Evolutionary conservation across 1,139 yeast species (phyloP).

Genomic region (Pichia sp.): DNA sequence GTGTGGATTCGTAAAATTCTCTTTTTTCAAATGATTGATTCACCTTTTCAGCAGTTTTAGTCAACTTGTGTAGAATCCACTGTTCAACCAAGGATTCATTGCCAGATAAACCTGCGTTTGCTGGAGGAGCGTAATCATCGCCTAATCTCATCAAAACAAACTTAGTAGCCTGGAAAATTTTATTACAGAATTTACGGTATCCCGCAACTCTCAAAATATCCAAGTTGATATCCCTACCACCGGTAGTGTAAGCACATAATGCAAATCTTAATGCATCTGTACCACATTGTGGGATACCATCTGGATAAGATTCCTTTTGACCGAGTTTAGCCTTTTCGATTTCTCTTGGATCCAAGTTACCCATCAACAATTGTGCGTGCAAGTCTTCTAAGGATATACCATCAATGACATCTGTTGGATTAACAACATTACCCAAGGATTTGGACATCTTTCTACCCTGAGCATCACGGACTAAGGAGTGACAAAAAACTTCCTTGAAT

Average conservation of each 20-base stretch:
- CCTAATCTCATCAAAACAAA: constrained; percentile 93
- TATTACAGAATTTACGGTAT: constrained; percentile 98
- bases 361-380: constrained; percentile 70
- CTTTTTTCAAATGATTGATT: constrained; percentile 70
- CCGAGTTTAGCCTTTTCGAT: constrained; percentile 84
- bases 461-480: constrained; percentile 96
- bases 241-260: constrained; percentile 95
- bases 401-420: constrained; percentile 87
- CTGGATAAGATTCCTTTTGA: constrained; percentile 86
- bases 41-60: constrained; percentile 62
- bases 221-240: constrained; percentile 96
- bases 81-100: constrained; percentile 89
- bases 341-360: constrained; percentile 90
- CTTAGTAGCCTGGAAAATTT: constrained; percentile 97
- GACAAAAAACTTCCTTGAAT: constrained; percentile 95
- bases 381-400: constrained; percentile 80
- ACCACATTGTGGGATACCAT: constrained; percentile 99
- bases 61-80: constrained; percentile 90
- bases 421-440: constrained; percentile 93
- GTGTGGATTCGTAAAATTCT: constrained; percentile 86
- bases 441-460: constrained; percentile 99
- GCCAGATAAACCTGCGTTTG: constrained; percentile 58
- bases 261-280: constrained; percentile 98
- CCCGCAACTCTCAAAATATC: constrained; percentile 98
- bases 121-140: constrained; percentile 78